Base-by-base conservation (phyloP, 805 yeast species). In the Teunomyces atbi region DNA sequence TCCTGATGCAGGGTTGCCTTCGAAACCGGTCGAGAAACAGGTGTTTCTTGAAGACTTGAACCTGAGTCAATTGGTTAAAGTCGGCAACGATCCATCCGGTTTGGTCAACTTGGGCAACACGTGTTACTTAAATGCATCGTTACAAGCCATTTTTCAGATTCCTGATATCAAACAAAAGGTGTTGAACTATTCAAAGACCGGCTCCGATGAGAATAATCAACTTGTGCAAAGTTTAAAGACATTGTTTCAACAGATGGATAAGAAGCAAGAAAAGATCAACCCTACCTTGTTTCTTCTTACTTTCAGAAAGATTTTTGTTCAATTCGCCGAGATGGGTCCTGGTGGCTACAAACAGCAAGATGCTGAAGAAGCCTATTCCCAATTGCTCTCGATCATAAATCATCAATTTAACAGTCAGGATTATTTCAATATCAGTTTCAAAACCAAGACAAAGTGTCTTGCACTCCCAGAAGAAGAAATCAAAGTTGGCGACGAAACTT, bases 341-440 rank as follows among this genome's bases (percentile, higher is more conserved):
- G 66, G 60, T 41, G 97, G 97, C 1, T 86, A 78, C 61, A 90
- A 89, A 66, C 99, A 94, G 69, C 99, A 94, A 69, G 99, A 94
- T 71, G 99, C 99, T 0, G 99, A 94, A 69, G 99, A 94, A 64
- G 86, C 92, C 13, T 90, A 82, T 68, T 84, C 97, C 6, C 92
- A 86, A 63, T 76, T 94, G 42, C 67, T 91, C 51, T 68, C 72
- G 29, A 67, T 76, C 27, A 64, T 89, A 49, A 64, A 76, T 30
- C 58, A 65, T 18, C 76, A 73, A 10, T 74, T 77, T 20, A 76
- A 79, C 16, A 64, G 82, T 32, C 80, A 81, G 44, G 77, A 77
- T 48, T 74, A 75, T 51, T 86, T 91, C 62, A 81, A 79, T 40
- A 73, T 95, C 39, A 73, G 76, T 33, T 86, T 87, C 59, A 83